Percentiles rank a stretch among this genome's conserved stretches.
phyloP scores from a whole-genome alignment of 441 rosid species.

The Aleurites moluccanus region DNA sequence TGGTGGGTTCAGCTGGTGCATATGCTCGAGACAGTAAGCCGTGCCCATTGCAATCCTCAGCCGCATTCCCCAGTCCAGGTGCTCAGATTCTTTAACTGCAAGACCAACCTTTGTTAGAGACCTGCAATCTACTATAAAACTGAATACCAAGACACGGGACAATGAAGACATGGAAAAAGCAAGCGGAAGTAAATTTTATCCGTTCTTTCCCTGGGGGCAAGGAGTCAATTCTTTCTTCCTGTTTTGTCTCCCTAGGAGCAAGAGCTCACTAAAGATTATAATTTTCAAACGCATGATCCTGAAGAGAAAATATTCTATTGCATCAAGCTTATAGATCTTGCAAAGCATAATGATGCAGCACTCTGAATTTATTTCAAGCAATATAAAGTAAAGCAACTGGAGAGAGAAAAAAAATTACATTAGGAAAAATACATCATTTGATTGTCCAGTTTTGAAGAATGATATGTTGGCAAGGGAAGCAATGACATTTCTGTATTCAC shows the following conservation, averaged over 20 bases:
- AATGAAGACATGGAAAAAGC: background rate
- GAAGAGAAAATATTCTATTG: background rate
- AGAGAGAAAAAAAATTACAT: too few species aligned
- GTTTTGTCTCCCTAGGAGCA: background rate
- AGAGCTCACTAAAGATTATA: conserved; percentile 1
- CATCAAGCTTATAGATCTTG: background rate
- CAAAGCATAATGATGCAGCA: background rate
- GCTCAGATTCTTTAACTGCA: conserved; percentile 85
- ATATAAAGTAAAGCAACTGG: background rate
- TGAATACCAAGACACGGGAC: background rate
- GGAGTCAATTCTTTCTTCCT: background rate
- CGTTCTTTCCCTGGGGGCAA: background rate
- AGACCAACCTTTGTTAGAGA: conserved; percentile 12
- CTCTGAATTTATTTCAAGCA: conserved; percentile 39
- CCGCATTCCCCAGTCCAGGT: conserved; percentile 83
- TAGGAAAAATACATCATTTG: background rate
- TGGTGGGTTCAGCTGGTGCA: conserved; percentile 84
- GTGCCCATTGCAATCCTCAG: conserved; percentile 81
- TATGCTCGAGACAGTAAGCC: conserved; percentile 88
- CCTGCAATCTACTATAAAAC: conserved; percentile 15
- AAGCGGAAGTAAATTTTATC: background rate
- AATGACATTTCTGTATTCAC: background rate
- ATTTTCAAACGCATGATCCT: background rate
- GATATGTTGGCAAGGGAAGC: background rate
- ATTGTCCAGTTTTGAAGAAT: background rate